Evolutionary conservation across 225 moss, liverwort and hornwort genomes (phyloP), one percentile per base, ranked within the genome.

Genomic region (Anthoceros angustus): DNA sequence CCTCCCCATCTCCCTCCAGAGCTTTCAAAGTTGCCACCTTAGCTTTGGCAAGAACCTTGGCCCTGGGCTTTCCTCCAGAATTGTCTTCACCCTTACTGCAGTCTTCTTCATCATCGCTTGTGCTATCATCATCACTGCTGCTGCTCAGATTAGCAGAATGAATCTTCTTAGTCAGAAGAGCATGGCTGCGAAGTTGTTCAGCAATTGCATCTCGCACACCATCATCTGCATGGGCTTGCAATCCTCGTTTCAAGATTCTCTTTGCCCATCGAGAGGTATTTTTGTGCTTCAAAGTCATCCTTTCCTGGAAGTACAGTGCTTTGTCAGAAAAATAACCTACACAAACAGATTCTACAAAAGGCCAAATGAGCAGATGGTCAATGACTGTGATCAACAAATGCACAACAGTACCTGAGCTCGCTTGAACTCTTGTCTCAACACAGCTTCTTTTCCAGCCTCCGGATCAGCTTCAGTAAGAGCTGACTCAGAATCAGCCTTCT

Each of bases 281-380:
- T 70, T 92, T 99, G 74, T 99, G 98, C 81, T 99, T 99, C 16
- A 99, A 74, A 62, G 98, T 99, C 98, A 99, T 99, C 65, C 92
- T 92, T 74, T 99, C 98, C 92, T 98, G 82, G 65, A 60, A 41
- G 6, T 41, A 7, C 62, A 12, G 20, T 15, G 55, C 23, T 55
- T 18, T 55, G 32, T 32, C 32, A 15, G 5, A 64, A n/a, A 64
- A 38, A 10, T 16, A 38, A 25, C 5, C 7, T 25, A 64, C 38
- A 10, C 5, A 64, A 39, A 10, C 7, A 24, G 38, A 63, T 24
- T 39, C 38, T 39, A 24, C 63, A 63, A 8, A 12, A 2, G 5
- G 50, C 16, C 16, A 55, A 55, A 55, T 1, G 21, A 1, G 1
- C 79, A 61, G 21, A 66, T 10, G 25, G 25, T 40, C 63, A 12